These are phyloP conservation scores for Ophiocordyceps robertsii DNA, from an alignment of 2,329 filamentous ascomycete genomes.

Conservation along the genomic window DNA sequence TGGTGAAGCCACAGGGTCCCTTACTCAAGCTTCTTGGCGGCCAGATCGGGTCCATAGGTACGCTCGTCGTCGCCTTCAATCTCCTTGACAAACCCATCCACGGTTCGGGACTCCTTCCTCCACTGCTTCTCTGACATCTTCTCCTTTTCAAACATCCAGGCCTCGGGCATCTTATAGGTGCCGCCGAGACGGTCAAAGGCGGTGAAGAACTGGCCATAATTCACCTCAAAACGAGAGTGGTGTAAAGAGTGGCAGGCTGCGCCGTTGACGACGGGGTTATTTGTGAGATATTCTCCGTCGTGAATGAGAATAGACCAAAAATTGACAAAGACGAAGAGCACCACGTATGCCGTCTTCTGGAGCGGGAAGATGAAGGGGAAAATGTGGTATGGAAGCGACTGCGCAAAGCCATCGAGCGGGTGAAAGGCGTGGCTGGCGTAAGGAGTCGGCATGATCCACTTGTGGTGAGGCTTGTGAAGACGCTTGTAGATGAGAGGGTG, in stretches of 20 bases:
- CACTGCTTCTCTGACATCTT: slow-evolving; percentile 77
- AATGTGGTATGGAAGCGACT: slow-evolving; percentile 83
- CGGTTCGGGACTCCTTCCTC: slow-evolving; percentile 62
- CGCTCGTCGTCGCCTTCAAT: slow-evolving; percentile 48
- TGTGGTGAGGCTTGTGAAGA: slow-evolving; percentile 95
- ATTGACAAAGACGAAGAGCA: slow-evolving; percentile 84
- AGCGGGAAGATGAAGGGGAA: slow-evolving; percentile 89
- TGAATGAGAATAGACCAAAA: slow-evolving; percentile 96
- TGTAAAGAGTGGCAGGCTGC: slow-evolving; percentile 77
- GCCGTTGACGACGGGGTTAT: slow-evolving; percentile 85
- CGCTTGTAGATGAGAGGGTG: slow-evolving; percentile 66
- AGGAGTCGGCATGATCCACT: slow-evolving; percentile 98
- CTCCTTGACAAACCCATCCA: slow-evolving; percentile 62
- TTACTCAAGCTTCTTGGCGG: slow-evolving; percentile 20
- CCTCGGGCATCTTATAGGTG: slow-evolving; percentile 76
- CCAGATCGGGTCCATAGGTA: slow-evolving; percentile 23
- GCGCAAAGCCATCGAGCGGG: slow-evolving; percentile 78
- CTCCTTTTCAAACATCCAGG: slow-evolving; percentile 72
- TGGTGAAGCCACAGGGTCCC: not conserved
- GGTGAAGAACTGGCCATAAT: slow-evolving; percentile 91
- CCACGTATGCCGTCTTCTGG: slow-evolving; percentile 79
- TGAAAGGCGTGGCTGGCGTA: slow-evolving; percentile 92
- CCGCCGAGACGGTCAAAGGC: slow-evolving; percentile 80
- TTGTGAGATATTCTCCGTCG: slow-evolving; percentile 86
- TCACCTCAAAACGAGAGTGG: slow-evolving; percentile 47